Base-by-base conservation (phyloP, 768 basidiomycete species). In the Trametes cingulata region DNA sequence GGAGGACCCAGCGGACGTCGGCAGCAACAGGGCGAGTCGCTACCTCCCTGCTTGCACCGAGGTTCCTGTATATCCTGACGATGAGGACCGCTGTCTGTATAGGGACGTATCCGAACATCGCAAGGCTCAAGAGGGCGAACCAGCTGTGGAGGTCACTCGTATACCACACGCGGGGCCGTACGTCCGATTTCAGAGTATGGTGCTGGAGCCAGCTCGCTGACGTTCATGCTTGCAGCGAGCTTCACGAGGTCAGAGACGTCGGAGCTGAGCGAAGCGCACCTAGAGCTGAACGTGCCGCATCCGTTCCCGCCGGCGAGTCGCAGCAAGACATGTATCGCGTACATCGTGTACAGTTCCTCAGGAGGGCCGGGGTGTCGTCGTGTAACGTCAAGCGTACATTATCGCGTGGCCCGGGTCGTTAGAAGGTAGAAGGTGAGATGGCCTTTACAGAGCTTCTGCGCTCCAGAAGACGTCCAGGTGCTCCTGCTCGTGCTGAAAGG, bases 61-160 rank as follows among this genome's bases (percentile, higher is more conserved):
- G 25, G 5, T 17, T 49, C 35, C 19, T 12, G 2, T 6, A 13
- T 15, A n/a, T n/a, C n/a, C n/a, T n/a, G n/a, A n/a, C n/a, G n/a
- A n/a, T n/a, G n/a, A n/a, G n/a, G n/a, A n/a, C n/a, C n/a, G n/a
- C n/a, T n/a, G n/a, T n/a, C n/a, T n/a, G 35, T 36, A n/a, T 50
- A 78, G 75, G 78, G 76, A n/a, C n/a, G n/a, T n/a, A n/a, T n/a
- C n/a, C n/a, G 1, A 80, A 82, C 58, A 77, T 74, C 3, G 74
- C 80, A 39, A 70, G 68, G 3, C 75, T 78, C 54, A 80, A 81
- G 76, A 10, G 80, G n/a, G n/a, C n/a, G n/a, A 83, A 68, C 80
- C 82, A 1, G 81, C 80, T 3, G 76, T 82, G 25, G 77, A 78
- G 60, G 81, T 83, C 52, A 63, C 73, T n/a, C n/a, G n/a, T n/a